Evolutionary conservation across 768 basidiomycete genomes (phyloP).

Genomic region (Leccinum broughii): DNA sequence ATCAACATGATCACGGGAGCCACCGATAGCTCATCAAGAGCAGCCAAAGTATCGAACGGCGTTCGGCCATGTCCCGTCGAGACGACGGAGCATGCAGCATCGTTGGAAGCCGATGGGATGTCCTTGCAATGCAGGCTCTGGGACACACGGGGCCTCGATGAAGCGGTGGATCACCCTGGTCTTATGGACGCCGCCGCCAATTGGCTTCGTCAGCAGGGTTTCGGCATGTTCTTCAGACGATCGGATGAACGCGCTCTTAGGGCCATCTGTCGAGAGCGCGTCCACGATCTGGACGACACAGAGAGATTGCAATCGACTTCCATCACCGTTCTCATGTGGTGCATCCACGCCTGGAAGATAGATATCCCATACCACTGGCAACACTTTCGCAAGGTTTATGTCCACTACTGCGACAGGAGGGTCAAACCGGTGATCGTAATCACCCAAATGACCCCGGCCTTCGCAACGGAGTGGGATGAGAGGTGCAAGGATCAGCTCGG

Average conservation of each 20-base stretch:
- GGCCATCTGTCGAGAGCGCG: slow-evolving; percentile 19
- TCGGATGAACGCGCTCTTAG: slow-evolving; percentile 26
- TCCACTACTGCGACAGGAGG: slow-evolving; percentile 25
- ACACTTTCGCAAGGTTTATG: slow-evolving; percentile 29
- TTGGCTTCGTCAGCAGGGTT: slow-evolving; percentile 25
- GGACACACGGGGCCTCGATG: slow-evolving; percentile 30
- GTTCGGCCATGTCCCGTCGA: slow-evolving; percentile 26
- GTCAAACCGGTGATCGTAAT: slow-evolving; percentile 29
- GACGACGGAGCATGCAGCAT: slow-evolving; percentile 15
- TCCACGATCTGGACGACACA: slow-evolving; percentile 12
- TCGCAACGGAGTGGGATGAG: slow-evolving; percentile 16
- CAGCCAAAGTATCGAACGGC: slow-evolving; percentile 27
- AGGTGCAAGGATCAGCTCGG: slow-evolving; percentile 22
- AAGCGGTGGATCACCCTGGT: slow-evolving; percentile 24
- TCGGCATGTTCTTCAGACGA: slow-evolving; percentile 14
- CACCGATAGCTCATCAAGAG: slow-evolving; percentile 7
- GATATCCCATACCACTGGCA: slow-evolving; percentile 27
- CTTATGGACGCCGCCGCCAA: slow-evolving; percentile 20
- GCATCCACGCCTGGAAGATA: slow-evolving; percentile 33
- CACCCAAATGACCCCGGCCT: slow-evolving; percentile 24
- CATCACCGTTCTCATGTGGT: slow-evolving; percentile 27
- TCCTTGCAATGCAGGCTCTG: slow-evolving; percentile 20
- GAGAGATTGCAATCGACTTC: slow-evolving; percentile 8
- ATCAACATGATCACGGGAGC: slow-evolving; percentile 29
- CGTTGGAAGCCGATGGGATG: slow-evolving; percentile 3